A percentile compares a stretch with the other conserved stretches of the same genome.
Evolutionary conservation across 805 yeast species (phyloP).

Genomic region (Schwanniomyces polymorphus): DNA sequence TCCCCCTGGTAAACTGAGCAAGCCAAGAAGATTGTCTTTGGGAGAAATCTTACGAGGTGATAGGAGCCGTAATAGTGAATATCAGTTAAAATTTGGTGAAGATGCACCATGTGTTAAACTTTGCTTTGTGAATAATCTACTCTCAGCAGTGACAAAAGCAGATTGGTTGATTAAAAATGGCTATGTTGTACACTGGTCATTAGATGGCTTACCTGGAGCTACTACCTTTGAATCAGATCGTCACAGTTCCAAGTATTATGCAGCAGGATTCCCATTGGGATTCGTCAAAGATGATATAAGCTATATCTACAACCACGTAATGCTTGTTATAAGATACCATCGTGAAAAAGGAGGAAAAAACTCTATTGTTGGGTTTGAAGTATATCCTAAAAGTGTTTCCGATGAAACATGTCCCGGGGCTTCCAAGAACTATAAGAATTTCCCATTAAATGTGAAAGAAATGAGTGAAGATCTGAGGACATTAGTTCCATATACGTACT

Average conservation of each 20-base stretch:
- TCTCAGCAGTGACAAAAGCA: slow-evolving; percentile 53
- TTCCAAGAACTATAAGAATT: slow-evolving; percentile 56
- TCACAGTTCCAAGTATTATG: slow-evolving; percentile 66
- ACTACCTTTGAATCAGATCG: slow-evolving; percentile 69
- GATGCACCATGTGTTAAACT: slow-evolving; percentile 66
- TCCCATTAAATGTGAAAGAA: slow-evolving; percentile 46
- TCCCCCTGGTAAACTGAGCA: slow-evolving; percentile 55
- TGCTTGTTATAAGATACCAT: slow-evolving; percentile 77
- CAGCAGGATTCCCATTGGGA: slow-evolving; percentile 87
- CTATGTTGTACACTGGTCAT: slow-evolving; percentile 79
- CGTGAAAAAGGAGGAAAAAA: slow-evolving; percentile 36
- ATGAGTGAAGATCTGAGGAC: slow-evolving; percentile 29
- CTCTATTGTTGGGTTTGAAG: slow-evolving; percentile 85
- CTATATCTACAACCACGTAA: slow-evolving; percentile 75
- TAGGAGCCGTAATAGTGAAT: slow-evolving; percentile 73
- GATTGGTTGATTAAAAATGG: slow-evolving; percentile 62
- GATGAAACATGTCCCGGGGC: slow-evolving; percentile 75
- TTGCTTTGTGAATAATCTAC: slow-evolving; percentile 61
- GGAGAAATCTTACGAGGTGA: slow-evolving; percentile 84
- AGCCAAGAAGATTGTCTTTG: slow-evolving; percentile 64
- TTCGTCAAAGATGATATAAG: slow-evolving; percentile 55
- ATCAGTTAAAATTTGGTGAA: slow-evolving; percentile 59
- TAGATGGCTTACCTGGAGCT: slow-evolving; percentile 86
- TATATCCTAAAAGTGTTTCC: slow-evolving; percentile 78
- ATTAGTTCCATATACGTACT: slow-evolving; percentile 73